Percentiles rank a stretch among this genome's conserved stretches.
Evolutionary conservation across 2,329 filamentous ascomycete species (phyloP).

Genomic region (Cordyceps javanica): DNA sequence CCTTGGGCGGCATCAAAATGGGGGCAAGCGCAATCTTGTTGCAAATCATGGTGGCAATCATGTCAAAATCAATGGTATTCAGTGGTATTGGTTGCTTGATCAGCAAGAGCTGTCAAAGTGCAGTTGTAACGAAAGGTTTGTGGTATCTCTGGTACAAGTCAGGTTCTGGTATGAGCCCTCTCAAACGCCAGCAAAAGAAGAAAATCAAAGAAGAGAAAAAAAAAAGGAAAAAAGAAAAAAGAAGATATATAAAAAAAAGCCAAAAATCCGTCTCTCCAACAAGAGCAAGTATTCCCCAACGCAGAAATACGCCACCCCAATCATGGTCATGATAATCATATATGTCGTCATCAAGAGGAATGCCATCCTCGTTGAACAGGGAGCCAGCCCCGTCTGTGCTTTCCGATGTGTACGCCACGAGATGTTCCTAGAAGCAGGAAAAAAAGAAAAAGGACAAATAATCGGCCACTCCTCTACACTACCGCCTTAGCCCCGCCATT

Average conservation of each 20-base stretch:
- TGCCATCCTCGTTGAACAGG: not conserved
- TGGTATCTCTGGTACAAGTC: slow-evolving; percentile 7
- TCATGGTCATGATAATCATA: not conserved
- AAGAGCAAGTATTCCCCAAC: not conserved
- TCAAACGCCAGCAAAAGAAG: not conserved
- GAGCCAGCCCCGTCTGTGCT: not conserved
- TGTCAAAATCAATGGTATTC: too few relatives aligned
- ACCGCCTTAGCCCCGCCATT: too few relatives aligned
- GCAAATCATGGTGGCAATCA: too few relatives aligned
- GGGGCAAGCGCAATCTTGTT: too few relatives aligned
- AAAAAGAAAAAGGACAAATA: not conserved
- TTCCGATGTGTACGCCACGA: not conserved
- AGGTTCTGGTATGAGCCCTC: not conserved
- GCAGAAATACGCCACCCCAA: not conserved
- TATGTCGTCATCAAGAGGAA: not conserved
- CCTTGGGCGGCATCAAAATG: too few relatives aligned
- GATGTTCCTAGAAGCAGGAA: not conserved
- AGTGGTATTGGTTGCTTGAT: too few relatives aligned
- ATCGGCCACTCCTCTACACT: too few relatives aligned
- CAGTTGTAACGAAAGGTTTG: slow-evolving; percentile 12
- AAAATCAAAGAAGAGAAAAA: not conserved
- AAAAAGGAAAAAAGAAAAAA: not conserved
- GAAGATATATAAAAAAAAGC: not conserved
- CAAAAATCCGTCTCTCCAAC: not conserved
- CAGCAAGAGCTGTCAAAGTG: not conserved